Conservation (phyloP, 305 asterid genomes). For the Solanum hybrid region DNA sequence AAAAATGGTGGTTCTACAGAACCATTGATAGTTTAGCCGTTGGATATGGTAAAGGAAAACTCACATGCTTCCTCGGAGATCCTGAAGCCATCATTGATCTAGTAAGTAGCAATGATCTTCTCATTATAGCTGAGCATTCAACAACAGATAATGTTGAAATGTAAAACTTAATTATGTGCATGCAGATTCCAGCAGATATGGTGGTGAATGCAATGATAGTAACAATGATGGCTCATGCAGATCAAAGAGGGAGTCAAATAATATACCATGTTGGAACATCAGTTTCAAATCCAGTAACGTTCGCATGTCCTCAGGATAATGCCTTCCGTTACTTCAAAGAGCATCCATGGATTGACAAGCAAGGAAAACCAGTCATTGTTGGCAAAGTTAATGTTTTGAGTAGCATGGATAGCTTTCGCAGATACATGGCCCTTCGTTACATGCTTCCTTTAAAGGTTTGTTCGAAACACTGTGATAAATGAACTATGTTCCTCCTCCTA, state of each 20-base stretch:
- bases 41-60: slow-evolving; percentile 52
- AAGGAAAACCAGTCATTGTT: slow-evolving; percentile 44
- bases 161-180: not conserved
- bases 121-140: not conserved
- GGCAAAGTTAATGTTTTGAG: slow-evolving; percentile 28
- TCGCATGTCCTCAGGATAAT: slow-evolving; percentile 12
- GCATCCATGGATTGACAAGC: slow-evolving; percentile 49
- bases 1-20: slow-evolving; percentile 8
- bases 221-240: slow-evolving; percentile 13
- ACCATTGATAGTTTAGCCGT: slow-evolving; percentile 46
- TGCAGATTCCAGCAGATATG: slow-evolving; percentile 20
- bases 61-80: slow-evolving; percentile 41
- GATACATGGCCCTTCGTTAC: slow-evolving; percentile 42
- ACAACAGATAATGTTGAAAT: not conserved
- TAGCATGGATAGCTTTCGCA: slow-evolving; percentile 35
- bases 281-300: slow-evolving; percentile 22
- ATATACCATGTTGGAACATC: slow-evolving; percentile 42
- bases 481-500: not conserved
- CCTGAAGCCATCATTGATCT: slow-evolving; percentile 36
- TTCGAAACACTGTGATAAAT: not conserved
- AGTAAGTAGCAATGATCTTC: slow-evolving; percentile 19
- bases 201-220: slow-evolving; percentile 21
- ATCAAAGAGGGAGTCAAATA: slow-evolving; percentile 7
- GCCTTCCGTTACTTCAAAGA: slow-evolving; percentile 22
- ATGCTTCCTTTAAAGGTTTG: slow-evolving; percentile 56